Conservation (phyloP, 148 eudicot species). For the Chenopodium berlandieri region DNA sequence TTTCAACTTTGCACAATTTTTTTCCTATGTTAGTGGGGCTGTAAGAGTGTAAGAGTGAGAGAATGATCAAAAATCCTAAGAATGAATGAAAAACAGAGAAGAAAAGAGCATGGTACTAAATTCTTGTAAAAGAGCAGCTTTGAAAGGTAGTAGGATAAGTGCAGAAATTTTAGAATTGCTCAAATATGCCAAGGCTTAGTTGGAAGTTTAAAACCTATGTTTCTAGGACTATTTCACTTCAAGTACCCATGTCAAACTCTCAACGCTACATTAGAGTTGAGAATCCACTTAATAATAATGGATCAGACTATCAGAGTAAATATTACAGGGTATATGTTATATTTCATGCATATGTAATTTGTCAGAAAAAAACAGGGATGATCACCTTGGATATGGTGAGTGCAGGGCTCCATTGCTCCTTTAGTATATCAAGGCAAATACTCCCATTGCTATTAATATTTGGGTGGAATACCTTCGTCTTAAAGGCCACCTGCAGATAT, state of each 20-base stretch:
- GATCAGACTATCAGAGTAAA: background rate
- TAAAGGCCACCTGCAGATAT: slow-evolving; percentile 56
- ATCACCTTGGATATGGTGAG: slow-evolving; percentile 75
- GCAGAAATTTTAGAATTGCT: background rate
- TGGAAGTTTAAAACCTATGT: background rate
- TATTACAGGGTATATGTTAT: background rate
- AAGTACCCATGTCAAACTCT: background rate
- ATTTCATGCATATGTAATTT: slow-evolving; percentile 5
- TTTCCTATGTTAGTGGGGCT: background rate
- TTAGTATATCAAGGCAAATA: slow-evolving; percentile 73
- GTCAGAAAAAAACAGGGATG: slow-evolving; percentile 9
- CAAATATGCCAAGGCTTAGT: background rate
- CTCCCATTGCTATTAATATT: slow-evolving; percentile 66
- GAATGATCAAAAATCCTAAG: background rate
- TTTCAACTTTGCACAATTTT: too few relatives aligned
- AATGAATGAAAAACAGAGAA: background rate
- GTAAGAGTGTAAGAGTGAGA: background rate
- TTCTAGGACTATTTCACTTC: background rate
- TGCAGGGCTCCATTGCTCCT: slow-evolving; percentile 82
- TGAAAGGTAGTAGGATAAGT: background rate
- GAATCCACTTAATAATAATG: background rate
- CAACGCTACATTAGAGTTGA: background rate
- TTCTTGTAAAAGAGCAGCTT: background rate
- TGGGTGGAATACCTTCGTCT: slow-evolving; percentile 71
- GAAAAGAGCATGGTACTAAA: background rate